Percentiles rank a stretch among this genome's conserved stretches.
phyloP scores from a whole-genome alignment of 805 yeast species.

The Lachancea nothofagi region DNA sequence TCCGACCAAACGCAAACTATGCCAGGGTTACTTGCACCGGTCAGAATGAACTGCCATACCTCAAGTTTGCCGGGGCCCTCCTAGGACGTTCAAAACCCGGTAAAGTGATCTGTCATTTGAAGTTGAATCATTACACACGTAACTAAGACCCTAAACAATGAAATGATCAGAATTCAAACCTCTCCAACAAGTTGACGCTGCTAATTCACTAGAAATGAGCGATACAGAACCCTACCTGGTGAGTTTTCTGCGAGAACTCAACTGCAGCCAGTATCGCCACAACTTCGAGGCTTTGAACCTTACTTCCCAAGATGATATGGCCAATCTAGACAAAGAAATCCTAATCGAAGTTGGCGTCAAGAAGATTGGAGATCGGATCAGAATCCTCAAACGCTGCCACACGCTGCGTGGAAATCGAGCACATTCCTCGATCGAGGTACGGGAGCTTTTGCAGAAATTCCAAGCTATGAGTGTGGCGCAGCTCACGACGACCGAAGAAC shows the following conservation, averaged over 20 bases:
- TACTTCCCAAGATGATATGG: conserved; percentile 23
- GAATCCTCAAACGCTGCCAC: conserved; percentile 55
- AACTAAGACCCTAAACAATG: neutral
- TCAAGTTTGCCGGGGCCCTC: too few species aligned
- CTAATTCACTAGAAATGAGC: neutral
- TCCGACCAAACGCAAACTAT: too few species aligned
- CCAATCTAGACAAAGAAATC: conserved; percentile 49
- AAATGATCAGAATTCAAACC: neutral
- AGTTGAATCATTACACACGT: neutral
- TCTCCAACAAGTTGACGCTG: neutral
- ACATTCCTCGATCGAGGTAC: conserved; percentile 13
- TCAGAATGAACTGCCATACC: too few species aligned
- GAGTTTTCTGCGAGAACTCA: conserved; percentile 19
- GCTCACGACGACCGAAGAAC: conserved; percentile 22
- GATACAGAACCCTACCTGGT: conserved; percentile 17
- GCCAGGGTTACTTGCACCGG: too few species aligned
- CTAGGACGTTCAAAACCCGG: too few species aligned
- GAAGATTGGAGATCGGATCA: conserved; percentile 80
- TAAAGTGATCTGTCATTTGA: too few species aligned
- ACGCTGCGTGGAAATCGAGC: conserved; percentile 29
- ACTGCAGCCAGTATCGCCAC: conserved; percentile 22
- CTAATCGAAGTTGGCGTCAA: conserved; percentile 66
- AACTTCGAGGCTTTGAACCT: conserved; percentile 19
- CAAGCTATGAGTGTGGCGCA: conserved; percentile 19
- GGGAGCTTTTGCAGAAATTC: conserved; percentile 22